Base-by-base conservation (phyloP, 1,139 yeast species). In the Zygosaccharomyces sapae region DNA sequence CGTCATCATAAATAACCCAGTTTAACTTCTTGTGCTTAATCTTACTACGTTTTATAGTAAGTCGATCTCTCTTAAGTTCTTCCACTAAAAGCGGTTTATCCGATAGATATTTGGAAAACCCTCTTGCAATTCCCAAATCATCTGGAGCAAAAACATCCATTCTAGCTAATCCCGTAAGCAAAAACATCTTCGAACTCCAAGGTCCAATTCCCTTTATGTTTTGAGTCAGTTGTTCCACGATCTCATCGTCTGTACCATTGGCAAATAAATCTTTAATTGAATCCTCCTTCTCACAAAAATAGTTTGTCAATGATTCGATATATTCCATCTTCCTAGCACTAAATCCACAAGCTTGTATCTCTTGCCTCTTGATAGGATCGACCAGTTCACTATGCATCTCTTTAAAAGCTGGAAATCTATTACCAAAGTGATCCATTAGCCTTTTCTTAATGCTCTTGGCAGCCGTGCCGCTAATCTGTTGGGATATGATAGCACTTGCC, bases 181-280 rank as follows among this genome's bases (percentile, higher is more conserved):
- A 69, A 67, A 88, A 89, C 96, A 89, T 89, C 48, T 84, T 86
- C 0, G 95, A 94, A 6, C 90, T 81, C 97, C 97, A 89, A 1
- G 80, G 77, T 0, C 97, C 97, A 29, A 89, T 77, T 0, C 97
- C 97, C 59, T 87, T 86, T 47, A 88, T 70, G 35, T 70, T 65
- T 34, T 59, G 57, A 0, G 80, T 79, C 46, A 87, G 66, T 47
- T 75, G 79, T 19, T 75, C 76, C 1, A 78, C 70, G 2, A 86
- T 71, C 27, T 74, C 83, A 3, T 71, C 72, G 44, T 73, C 72
- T 3, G 66, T 56, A 10, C 65, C 65, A 1, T 59, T 55, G 9
- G 55, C 49, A 55, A 74, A 77, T 53, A 78, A 70, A 3, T 69
- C 68, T 10, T 69, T 63, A 0, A 79, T 62, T 16, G 81, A 68